Percentiles rank a stretch among this genome's conserved stretches.
Evolutionary conservation across 2,329 filamentous ascomycete genomes (phyloP).

Genomic region (Verticillium nubilum): DNA sequence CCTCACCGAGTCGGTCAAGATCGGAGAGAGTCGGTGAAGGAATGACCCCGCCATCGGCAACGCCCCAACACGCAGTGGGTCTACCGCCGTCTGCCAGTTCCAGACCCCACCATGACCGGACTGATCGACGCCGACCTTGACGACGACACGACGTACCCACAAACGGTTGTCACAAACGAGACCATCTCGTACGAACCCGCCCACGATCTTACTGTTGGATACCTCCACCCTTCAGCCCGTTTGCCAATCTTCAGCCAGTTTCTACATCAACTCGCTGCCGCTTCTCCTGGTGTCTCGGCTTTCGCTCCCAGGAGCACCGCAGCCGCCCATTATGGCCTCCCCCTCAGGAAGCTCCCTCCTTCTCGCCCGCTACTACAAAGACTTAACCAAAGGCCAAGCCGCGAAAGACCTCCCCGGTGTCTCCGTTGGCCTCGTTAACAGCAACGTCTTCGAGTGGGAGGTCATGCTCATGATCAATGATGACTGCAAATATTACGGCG

Average conservation of each 20-base stretch:
- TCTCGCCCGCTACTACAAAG: constrained; percentile 80
- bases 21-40: neutral
- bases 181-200: neutral
- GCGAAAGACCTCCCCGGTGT: constrained; percentile 91
- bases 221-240: neutral
- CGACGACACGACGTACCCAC: neutral
- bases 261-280: neutral
- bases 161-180: neutral
- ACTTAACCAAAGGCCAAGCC: constrained; percentile 50
- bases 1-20: neutral
- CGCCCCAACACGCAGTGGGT: constrained; percentile 1
- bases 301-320: neutral
- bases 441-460: constrained; percentile 96
- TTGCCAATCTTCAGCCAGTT: neutral
- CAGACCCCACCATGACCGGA: neutral
- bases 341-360: constrained; percentile 55
- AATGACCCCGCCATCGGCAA: neutral
- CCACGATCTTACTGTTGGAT: neutral
- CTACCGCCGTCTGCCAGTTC: neutral
- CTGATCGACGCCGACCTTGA: neutral
- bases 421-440: constrained; percentile 81
- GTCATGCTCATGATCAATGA: constrained; percentile 98
- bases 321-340: neutral
- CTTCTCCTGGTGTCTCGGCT: neutral
- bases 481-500: constrained; percentile 89